phyloP scores from a whole-genome alignment of 495 filamentous ascomycete genomes.

The Aspergillus conjunctus region DNA sequence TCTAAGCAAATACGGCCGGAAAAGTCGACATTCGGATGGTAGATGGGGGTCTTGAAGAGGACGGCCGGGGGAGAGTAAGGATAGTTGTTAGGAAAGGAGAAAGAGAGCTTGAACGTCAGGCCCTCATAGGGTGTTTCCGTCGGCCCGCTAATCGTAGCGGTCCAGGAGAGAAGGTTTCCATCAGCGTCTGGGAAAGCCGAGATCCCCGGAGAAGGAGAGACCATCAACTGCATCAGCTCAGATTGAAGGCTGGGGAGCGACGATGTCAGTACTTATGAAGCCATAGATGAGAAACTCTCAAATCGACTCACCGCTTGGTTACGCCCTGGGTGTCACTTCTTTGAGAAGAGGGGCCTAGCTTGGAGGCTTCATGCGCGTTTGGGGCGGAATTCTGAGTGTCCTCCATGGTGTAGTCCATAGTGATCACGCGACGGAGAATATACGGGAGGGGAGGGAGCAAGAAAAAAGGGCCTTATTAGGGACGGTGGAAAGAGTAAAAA shows the following conservation, averaged over 20 bases:
- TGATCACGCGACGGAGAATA: conserved; percentile 16
- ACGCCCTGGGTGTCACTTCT: conserved; percentile 70
- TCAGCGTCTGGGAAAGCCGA: conserved; percentile 92
- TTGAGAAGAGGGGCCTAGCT: conserved; percentile 60
- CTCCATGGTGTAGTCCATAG: conserved; percentile 69
- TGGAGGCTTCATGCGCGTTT: conserved; percentile 56
- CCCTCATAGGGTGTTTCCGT: conserved; percentile 87
- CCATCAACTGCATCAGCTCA: conserved; percentile 98
- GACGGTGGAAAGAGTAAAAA: conserved; percentile 8
- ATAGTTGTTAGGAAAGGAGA: conserved; percentile 89
- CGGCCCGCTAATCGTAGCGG: conserved; percentile 89
- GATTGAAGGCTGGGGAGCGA: conserved; percentile 73
- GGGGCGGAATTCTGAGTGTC: conserved; percentile 73
- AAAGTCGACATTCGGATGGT: conserved; percentile 93
- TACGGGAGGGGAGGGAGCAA: background rate
- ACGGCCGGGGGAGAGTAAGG: conserved; percentile 92
- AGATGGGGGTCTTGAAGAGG: conserved; percentile 90
- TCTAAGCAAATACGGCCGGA: conserved; percentile 92
- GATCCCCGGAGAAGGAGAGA: conserved; percentile 86
- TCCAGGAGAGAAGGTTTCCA: conserved; percentile 89
- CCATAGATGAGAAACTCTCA: background rate
- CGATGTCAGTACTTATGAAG: conserved; percentile 14
- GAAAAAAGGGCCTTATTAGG: conserved; percentile 1
- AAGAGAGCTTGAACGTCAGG: conserved; percentile 89
- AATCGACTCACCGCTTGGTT: conserved; percentile 67